Percentiles rank a stretch among this genome's conserved stretches.
Evolutionary conservation across 148 eudicot species (phyloP).

Genomic region (Linanthus parryae): DNA sequence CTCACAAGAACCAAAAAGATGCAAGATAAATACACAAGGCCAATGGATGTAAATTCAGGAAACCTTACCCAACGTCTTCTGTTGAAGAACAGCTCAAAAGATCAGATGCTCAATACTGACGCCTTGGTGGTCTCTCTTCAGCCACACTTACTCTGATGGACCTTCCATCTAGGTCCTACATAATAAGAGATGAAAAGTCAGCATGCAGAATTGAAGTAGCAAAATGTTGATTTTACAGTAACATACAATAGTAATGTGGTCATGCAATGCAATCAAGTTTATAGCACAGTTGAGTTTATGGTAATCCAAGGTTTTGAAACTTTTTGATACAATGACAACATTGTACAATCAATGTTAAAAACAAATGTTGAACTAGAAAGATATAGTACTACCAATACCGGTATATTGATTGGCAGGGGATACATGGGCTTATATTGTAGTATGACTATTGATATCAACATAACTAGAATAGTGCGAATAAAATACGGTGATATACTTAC

Average conservation of each 20-base stretch:
- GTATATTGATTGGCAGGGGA: background rate
- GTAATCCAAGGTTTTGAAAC: no score
- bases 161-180: conserved; percentile 84
- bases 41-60: no score
- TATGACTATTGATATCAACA: background rate
- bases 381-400: background rate
- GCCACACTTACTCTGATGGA: conserved; percentile 76
- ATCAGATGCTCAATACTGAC: conserved; percentile 51
- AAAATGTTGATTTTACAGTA: background rate
- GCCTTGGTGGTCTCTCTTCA: conserved; percentile 62
- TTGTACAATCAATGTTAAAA: background rate
- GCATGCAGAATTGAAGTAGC: background rate
- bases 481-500: conserved; percentile 40
- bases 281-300: background rate
- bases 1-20: no score
- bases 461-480: background rate
- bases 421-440: background rate
- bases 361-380: background rate
- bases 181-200: conserved; percentile 5
- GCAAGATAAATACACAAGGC: no score
- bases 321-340: no score
- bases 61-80: no score
- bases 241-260: background rate
- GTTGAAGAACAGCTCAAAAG: no score
- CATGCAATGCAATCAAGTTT: background rate